These are phyloP conservation scores for Sequoia sempervirens DNA, from an alignment of 75 land plant genomes.

Conservation along the genomic window DNA sequence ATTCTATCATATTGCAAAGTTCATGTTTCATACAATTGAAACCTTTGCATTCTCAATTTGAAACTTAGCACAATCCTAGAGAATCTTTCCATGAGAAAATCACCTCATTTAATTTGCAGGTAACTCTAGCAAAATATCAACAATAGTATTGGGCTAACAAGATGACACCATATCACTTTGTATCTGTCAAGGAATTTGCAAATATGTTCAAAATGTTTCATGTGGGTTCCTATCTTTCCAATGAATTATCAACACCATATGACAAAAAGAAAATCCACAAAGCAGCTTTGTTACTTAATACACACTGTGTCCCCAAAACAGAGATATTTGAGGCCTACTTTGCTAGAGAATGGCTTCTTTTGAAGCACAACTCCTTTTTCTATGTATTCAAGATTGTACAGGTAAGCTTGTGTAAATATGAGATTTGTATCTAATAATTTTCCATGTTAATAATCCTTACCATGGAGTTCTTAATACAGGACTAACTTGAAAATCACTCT, in stretches of 20 bases:
- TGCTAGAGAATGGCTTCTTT: constrained; percentile 15
- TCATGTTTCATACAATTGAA: too few relatives aligned
- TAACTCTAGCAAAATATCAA: constrained; percentile 83
- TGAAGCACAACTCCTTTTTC: constrained; percentile 20
- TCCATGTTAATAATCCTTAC: background rate
- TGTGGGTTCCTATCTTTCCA: constrained; percentile 44
- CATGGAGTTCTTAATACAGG: background rate
- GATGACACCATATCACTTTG: constrained; percentile 47
- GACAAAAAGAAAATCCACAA: constrained; percentile 52
- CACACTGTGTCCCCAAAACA: constrained; percentile 39
- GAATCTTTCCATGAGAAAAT: background rate
- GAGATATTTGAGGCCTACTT: constrained; percentile 33
- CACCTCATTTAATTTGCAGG: constrained; percentile 29
- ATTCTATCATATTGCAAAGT: background rate
- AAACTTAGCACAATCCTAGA: background rate
- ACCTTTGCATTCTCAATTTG: background rate
- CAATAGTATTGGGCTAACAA: constrained; percentile 62
- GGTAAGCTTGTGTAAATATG: background rate
- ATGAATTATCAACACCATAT: constrained; percentile 57
- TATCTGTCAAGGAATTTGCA: constrained; percentile 69
- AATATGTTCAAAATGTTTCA: constrained; percentile 57
- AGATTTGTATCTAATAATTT: background rate
- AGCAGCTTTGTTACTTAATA: constrained; percentile 59
- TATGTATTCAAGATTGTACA: constrained; percentile 17
- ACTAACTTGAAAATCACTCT: background rate